Conservation (phyloP, 2,329 filamentous ascomycete genomes). For the Beauveria scarabaeidicola region DNA sequence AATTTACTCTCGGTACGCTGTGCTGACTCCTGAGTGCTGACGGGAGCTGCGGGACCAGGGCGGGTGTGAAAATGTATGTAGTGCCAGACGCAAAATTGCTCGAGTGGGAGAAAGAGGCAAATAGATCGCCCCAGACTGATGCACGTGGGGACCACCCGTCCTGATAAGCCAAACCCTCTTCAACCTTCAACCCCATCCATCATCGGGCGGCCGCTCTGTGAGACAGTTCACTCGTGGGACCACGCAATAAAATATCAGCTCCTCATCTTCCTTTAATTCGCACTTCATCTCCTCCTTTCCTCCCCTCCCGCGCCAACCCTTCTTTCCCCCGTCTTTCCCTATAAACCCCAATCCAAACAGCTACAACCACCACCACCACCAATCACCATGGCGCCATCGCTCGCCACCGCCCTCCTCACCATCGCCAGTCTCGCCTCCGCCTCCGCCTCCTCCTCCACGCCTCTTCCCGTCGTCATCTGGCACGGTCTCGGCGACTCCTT, state of each 20-base stretch:
- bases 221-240: neutral
- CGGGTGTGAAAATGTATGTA: neutral
- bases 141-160: neutral
- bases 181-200: no score
- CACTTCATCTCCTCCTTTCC: neutral
- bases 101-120: neutral
- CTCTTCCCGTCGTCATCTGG: slow-evolving; percentile 88
- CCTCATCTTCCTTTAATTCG: no score
- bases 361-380: neutral
- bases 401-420: slow-evolving; percentile 11
- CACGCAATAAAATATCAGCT: no score
- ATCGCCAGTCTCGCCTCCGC: neutral
- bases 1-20: neutral
- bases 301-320: neutral
- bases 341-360: neutral
- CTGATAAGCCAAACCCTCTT: no score
- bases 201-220: neutral
- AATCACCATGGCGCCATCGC: slow-evolving; percentile 9
- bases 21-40: no score
- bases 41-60: neutral
- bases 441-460: slow-evolving; percentile 34
- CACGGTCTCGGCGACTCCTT: slow-evolving; percentile 74
- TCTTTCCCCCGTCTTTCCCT: no score
- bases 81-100: no score
- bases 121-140: neutral